Base-by-base conservation (phyloP, 352 stramenopile species). In the Pythium apleroticum region DNA sequence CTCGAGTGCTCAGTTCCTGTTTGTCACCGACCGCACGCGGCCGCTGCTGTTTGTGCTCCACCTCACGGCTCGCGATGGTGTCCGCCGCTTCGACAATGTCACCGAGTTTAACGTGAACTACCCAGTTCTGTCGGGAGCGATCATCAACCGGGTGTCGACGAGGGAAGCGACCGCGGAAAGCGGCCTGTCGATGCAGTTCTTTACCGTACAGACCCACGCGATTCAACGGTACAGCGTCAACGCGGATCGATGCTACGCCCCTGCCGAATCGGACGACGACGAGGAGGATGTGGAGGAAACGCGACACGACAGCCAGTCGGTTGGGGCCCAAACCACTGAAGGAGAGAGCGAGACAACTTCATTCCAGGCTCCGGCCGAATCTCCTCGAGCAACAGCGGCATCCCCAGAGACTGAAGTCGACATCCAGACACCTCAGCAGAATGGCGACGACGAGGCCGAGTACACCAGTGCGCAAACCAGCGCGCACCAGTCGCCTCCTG, bases 161-260 rank as follows among this genome's bases (percentile, higher is more conserved):
- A 65, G 28, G 68, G 74, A 57, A 70, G 81, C 63, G 54, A 74
- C 31, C 58, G 71, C 53, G 8, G 58, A 71, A 11, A 31, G 17
- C 15, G 76, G 83, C 33, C 84, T 90, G 24, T 80, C 75, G 11
- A 95, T 95, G 84, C 84, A 93, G 66, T 69, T 93, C 8, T 95
- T 90, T 49, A 90, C 81, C 49, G 62, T 93, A 9, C 86, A 95
- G 66, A 93, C 86, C 1, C 81, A 93, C 20, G 86, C 86, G 20
- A 95, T 95, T 64, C 86, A 95, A 68, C 84, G 86, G 12, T 95
- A 95, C 68, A 78, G 89, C 28, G 84, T 95, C 3, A 65, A 63
- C 10, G 78, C 84, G 20, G 78, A 71, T 27, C 77, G 78, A 49
- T 95, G 84, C 62, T 93, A 81, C 55, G 35, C 84, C 5, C 79